Evolutionary conservation across 176 grass and related monocot genomes (phyloP).

Genomic region (Urochloa ruziziensis): DNA sequence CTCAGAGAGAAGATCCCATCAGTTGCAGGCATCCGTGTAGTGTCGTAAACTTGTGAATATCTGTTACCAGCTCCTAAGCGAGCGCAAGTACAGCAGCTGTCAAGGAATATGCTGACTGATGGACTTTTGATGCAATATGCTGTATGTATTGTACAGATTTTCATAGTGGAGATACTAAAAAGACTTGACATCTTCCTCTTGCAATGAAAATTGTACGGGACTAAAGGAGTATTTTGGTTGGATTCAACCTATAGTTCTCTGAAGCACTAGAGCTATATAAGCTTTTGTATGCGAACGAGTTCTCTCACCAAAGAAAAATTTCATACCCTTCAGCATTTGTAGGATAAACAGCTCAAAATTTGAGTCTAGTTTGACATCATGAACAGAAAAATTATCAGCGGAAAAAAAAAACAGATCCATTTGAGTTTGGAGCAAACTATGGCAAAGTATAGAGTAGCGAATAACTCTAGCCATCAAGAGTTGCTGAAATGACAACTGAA

Average conservation of each 20-base stretch:
- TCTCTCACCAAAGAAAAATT: no score
- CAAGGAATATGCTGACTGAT: constrained; percentile 10
- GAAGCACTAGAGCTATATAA: neutral
- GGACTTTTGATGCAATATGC: neutral
- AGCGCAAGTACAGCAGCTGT: neutral
- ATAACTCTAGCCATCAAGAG: neutral
- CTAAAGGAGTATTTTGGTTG: neutral
- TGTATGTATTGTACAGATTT: neutral
- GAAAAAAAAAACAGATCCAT: no score
- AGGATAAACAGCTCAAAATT: neutral
- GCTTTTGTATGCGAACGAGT: neutral
- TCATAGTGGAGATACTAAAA: neutral
- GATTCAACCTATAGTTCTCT: neutral
- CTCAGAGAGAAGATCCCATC: constrained; percentile 81
- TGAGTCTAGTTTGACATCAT: neutral
- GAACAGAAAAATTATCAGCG: neutral
- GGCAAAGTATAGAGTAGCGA: no score
- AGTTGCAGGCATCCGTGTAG: constrained; percentile 59
- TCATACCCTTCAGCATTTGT: no score
- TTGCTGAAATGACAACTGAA: neutral
- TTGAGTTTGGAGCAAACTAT: no score
- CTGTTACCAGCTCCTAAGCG: neutral
- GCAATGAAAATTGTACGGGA: constrained; percentile 7
- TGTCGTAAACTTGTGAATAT: constrained; percentile 24
- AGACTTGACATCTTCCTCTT: neutral